Evolutionary conservation across 2,329 filamentous ascomycete genomes (phyloP).

Genomic region (Colletotrichum tropicicola): DNA sequence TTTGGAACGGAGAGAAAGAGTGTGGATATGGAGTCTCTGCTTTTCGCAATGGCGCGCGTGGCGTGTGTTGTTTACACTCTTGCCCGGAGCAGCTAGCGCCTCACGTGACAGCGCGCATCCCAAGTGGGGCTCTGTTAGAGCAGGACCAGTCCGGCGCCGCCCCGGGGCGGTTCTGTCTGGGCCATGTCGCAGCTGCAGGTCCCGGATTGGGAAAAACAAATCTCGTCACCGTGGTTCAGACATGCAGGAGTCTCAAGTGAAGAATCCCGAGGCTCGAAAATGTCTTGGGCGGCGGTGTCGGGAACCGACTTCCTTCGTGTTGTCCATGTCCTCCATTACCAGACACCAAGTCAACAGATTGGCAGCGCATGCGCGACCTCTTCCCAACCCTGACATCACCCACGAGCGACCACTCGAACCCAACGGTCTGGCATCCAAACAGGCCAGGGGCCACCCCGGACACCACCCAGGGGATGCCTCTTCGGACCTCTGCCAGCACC

Average conservation of each 20-base stretch:
- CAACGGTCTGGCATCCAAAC: conserved; percentile 27
- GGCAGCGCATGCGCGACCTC: too few species aligned
- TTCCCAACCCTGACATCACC: conserved; percentile 24
- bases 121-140: conserved; percentile 4
- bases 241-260: conserved; percentile 29
- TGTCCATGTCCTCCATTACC: conserved; percentile 4
- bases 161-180: not conserved
- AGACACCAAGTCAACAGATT: conserved; percentile 2
- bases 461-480: conserved; percentile 4
- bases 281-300: conserved; percentile 6
- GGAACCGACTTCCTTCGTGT: not conserved
- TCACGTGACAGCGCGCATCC: conserved; percentile 29
- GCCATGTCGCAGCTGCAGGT: conserved; percentile 19
- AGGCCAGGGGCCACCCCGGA: conserved; percentile 14
- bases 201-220: conserved; percentile 25
- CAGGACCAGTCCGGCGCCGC: not conserved
- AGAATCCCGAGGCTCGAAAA: conserved; percentile 15
- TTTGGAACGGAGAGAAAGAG: conserved; percentile 15
- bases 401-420: conserved; percentile 4
- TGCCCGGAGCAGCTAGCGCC: conserved; percentile 11
- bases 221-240: conserved; percentile 4
- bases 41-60: conserved; percentile 30
- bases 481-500: conserved; percentile 12
- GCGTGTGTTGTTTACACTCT: conserved; percentile 31
- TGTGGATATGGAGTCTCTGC: conserved; percentile 9